These are phyloP conservation scores for Lanmaoa rubissima DNA, from an alignment of 768 basidiomycete species.

Conservation along the genomic window DNA sequence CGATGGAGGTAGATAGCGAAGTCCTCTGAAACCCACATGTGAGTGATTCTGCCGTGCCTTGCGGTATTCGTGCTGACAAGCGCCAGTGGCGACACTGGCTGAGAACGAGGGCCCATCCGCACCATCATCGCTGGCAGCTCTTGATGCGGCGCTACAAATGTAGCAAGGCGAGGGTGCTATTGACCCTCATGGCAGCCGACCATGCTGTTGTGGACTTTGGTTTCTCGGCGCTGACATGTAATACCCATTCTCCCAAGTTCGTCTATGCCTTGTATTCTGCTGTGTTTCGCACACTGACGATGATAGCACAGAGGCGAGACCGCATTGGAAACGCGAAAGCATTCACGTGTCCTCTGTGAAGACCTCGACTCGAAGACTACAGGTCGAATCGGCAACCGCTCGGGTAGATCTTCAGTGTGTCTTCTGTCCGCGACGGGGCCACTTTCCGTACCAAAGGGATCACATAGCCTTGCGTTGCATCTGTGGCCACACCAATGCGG, in stretches of 20 bases:
- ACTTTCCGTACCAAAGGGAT: not conserved
- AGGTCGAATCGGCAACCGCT: not conserved
- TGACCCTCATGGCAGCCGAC: not conserved
- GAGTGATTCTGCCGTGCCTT: not conserved
- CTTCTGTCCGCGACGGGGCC: not conserved
- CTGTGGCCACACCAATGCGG: too few species aligned
- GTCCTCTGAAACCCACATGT: constrained; percentile 8
- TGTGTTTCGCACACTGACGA: not conserved
- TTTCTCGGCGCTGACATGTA: not conserved
- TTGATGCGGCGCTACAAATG: not conserved
- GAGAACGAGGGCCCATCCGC: not conserved
- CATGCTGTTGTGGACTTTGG: not conserved
- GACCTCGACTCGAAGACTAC: constrained; percentile 9
- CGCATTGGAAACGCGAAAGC: not conserved
- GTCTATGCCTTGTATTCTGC: not conserved
- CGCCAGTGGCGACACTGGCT: not conserved
- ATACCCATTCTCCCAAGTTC: constrained; percentile 1
- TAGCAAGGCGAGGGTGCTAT: not conserved
- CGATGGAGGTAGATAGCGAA: not conserved
- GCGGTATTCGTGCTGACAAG: not conserved
- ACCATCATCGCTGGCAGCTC: constrained; percentile 1
- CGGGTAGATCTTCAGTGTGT: not conserved
- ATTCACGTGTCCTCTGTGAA: constrained; percentile 5
- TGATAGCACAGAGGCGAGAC: constrained; percentile 3
- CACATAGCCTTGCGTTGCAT: not conserved